These are phyloP conservation scores for Trametes maxima DNA, from an alignment of 768 basidiomycete species.

Conservation along the genomic window DNA sequence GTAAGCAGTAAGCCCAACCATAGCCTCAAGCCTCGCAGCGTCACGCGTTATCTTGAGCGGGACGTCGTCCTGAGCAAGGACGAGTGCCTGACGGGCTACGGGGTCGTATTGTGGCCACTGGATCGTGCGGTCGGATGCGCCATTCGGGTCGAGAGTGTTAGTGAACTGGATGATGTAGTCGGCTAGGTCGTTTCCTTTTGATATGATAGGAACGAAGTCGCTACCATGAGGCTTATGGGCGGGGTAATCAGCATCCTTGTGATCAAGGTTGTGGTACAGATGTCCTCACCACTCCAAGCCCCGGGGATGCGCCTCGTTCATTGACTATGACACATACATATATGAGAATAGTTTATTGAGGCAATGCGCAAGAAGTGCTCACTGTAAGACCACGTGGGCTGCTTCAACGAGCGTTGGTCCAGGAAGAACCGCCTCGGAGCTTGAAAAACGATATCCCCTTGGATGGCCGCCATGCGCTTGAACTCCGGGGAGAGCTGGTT, in stretches of 20 bases:
- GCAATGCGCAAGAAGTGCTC: slow-evolving; percentile 16
- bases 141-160: slow-evolving; percentile 45
- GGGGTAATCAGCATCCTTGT: not conserved
- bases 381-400: slow-evolving; percentile 48
- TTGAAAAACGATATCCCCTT: slow-evolving; percentile 53
- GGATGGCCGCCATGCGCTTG: slow-evolving; percentile 53
- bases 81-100: slow-evolving; percentile 39
- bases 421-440: slow-evolving; percentile 46
- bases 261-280: not conserved
- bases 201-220: slow-evolving; percentile 23
- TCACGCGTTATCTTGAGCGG: too few species aligned
- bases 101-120: slow-evolving; percentile 49
- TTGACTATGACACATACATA: too few species aligned
- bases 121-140: slow-evolving; percentile 28
- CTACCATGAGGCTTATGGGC: slow-evolving; percentile 20
- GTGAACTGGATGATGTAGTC: slow-evolving; percentile 50
- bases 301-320: too few species aligned
- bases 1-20: too few species aligned
- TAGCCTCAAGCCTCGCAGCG: too few species aligned
- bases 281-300: too few species aligned
- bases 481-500: slow-evolving; percentile 53
- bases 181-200: slow-evolving; percentile 38
- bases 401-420: slow-evolving; percentile 38
- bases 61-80: slow-evolving; percentile 29
- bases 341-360: not conserved